These are phyloP conservation scores for Cordyceps cateniannulata DNA, from an alignment of 2,329 filamentous ascomycete species.

Conservation along the genomic window DNA sequence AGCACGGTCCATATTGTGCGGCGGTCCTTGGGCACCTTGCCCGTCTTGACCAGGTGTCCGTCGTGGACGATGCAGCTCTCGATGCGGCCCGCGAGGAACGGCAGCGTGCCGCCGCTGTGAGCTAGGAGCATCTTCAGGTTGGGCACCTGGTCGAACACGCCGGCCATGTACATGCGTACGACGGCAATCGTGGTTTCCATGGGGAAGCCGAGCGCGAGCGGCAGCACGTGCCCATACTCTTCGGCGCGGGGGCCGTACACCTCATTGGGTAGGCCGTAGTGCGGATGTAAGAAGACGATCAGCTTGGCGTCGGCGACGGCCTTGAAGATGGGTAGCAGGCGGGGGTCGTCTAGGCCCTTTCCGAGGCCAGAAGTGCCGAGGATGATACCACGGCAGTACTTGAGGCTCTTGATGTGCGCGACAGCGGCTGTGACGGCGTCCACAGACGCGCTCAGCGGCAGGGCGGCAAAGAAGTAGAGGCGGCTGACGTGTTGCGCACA, in stretches of 20 bases:
- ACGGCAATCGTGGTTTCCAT: constrained; percentile 91
- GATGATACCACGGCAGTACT: constrained; percentile 75
- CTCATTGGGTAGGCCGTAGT: constrained; percentile 76
- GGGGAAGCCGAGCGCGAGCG: constrained; percentile 79
- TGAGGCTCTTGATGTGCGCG: constrained; percentile 51
- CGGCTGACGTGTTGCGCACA: constrained; percentile 60
- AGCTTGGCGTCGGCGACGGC: constrained; percentile 59
- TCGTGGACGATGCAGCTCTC: constrained; percentile 85
- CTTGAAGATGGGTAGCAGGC: constrained; percentile 64
- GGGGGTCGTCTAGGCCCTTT: constrained; percentile 70
- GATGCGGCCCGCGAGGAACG: constrained; percentile 81
- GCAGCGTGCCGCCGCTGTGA: constrained; percentile 82
- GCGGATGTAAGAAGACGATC: constrained; percentile 80
- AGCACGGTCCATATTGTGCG: constrained; percentile 51
- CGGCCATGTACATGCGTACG: constrained; percentile 77
- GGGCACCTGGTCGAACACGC: constrained; percentile 72
- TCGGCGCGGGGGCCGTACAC: constrained; percentile 69
- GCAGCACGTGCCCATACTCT: constrained; percentile 82
- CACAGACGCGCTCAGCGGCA: constrained; percentile 66
- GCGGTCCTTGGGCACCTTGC: constrained; percentile 43
- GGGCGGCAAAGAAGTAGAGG: constrained; percentile 75
- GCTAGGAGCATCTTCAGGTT: constrained; percentile 70
- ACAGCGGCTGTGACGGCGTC: constrained; percentile 61
- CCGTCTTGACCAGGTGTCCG: constrained; percentile 61
- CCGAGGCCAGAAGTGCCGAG: constrained; percentile 80